Evolutionary conservation across 1,284 basidiomycete genomes (phyloP).

Genomic region (Marasmius fiardii): DNA sequence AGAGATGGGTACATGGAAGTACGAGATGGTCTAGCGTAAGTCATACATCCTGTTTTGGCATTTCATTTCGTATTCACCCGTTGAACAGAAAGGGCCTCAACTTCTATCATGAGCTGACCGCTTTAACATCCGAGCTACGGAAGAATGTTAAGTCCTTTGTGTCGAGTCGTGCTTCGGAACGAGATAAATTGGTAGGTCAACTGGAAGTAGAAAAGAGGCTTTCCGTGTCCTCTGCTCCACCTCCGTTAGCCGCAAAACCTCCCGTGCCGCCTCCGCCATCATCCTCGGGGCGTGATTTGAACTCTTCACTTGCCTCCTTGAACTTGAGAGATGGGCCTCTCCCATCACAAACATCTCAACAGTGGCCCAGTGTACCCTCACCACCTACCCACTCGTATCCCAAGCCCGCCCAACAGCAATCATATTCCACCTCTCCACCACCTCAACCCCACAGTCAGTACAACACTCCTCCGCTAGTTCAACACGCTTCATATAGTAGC

Average conservation of each 20-base stretch:
- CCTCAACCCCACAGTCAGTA: not conserved
- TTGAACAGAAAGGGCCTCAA: conserved; percentile 73
- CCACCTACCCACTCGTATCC: not conserved
- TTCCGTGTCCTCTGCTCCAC: conserved; percentile 36
- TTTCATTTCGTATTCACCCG: conserved; percentile 9
- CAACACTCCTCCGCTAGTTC: conserved; percentile 5
- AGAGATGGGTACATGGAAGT: conserved; percentile 87
- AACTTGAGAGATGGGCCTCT: conserved; percentile 31
- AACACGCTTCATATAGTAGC: conserved; percentile 10
- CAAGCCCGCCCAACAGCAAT: conserved; percentile 3
- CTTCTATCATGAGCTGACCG: conserved; percentile 85
- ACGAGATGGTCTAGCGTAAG: conserved; percentile 77
- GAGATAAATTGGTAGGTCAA: conserved; percentile 65
- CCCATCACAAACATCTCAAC: conserved; percentile 31
- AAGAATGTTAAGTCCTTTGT: conserved; percentile 65
- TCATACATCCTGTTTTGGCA: conserved; percentile 20
- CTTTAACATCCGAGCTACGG: conserved; percentile 59
- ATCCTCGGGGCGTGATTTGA: conserved; percentile 38
- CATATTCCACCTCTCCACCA: conserved; percentile 6
- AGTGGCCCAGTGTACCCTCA: conserved; percentile 14
- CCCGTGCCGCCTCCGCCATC: conserved; percentile 48
- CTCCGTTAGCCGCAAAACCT: conserved; percentile 46
- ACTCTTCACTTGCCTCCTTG: conserved; percentile 55
- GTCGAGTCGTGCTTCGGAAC: conserved; percentile 63
- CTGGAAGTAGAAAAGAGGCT: conserved; percentile 70